Evolutionary conservation across 768 basidiomycete genomes (phyloP).

Genomic region (Rubroboletus pulcherrimus): DNA sequence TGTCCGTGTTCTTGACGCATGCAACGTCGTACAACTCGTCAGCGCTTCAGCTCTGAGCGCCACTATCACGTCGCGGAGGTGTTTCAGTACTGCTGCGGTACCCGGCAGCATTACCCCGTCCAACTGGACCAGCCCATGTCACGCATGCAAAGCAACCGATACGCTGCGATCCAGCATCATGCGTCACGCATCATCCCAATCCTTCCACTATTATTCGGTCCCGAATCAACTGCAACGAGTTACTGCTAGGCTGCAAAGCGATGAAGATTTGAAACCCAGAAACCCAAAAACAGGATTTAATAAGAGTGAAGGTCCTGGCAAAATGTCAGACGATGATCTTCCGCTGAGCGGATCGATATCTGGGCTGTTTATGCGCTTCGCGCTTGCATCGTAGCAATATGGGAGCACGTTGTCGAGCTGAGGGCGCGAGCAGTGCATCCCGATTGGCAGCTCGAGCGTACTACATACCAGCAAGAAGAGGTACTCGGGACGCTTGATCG

Average conservation of each 20-base stretch:
- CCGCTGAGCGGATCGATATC: conserved; percentile 15
- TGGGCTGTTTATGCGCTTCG: not conserved
- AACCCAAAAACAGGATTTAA: conserved; percentile 4
- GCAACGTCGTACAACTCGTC: not conserved
- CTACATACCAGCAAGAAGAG: not conserved
- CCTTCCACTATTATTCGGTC: not conserved
- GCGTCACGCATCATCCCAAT: not conserved
- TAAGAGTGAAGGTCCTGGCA: not conserved
- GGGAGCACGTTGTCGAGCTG: not conserved
- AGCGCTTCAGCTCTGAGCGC: not conserved
- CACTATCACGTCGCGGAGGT: not conserved
- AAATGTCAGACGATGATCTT: not conserved
- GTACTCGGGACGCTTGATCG: not conserved
- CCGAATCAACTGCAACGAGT: not conserved
- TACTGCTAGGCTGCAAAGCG: not conserved
- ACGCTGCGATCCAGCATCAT: not conserved
- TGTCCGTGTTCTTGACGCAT: not conserved
- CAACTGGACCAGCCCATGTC: not conserved
- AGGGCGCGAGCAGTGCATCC: not conserved
- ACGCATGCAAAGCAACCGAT: not conserved
- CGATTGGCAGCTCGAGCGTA: not conserved
- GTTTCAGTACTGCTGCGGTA: not conserved
- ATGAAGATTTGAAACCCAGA: conserved; percentile 3
- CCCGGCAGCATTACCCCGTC: not conserved
- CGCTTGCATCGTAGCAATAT: not conserved